A percentile compares a stretch with the other conserved stretches of the same genome.
Evolutionary conservation across 768 basidiomycete species (phyloP).

Genomic region (Boletus pseudo-olivaceus): DNA sequence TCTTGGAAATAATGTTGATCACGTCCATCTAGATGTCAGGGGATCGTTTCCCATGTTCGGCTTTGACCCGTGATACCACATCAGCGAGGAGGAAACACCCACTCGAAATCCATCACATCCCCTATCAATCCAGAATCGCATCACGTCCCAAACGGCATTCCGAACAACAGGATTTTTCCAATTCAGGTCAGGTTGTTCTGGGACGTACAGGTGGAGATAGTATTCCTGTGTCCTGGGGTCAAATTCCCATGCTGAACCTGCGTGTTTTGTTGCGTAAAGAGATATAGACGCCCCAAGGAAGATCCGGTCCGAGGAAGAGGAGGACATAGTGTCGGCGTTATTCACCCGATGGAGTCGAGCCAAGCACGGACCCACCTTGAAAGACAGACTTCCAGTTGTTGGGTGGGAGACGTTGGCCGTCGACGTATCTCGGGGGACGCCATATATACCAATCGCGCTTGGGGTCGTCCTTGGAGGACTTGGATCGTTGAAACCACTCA

Average conservation of each 20-base stretch:
- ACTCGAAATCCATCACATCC: slow-evolving; percentile 77
- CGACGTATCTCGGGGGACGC: slow-evolving; percentile 54
- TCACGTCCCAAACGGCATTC: slow-evolving; percentile 56
- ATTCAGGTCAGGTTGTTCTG: slow-evolving; percentile 73
- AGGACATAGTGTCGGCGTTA: too few species aligned
- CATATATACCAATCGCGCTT: slow-evolving; percentile 80
- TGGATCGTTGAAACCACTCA: slow-evolving; percentile 66
- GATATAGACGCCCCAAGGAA: neutral
- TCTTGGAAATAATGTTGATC: slow-evolving; percentile 67
- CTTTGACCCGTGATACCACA: neutral
- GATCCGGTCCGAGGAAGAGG: slow-evolving; percentile 4
- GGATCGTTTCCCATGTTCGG: neutral
- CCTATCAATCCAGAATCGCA: slow-evolving; percentile 71
- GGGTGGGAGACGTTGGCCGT: slow-evolving; percentile 56
- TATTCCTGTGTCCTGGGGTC: slow-evolving; percentile 64
- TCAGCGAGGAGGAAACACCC: slow-evolving; percentile 7
- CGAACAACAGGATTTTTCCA: slow-evolving; percentile 68
- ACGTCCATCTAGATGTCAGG: slow-evolving; percentile 53
- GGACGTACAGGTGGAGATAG: slow-evolving; percentile 65
- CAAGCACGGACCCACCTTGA: slow-evolving; percentile 42
- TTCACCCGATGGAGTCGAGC: too few species aligned
- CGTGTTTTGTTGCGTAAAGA: neutral
- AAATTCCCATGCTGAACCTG: slow-evolving; percentile 70
- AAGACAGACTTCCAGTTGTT: slow-evolving; percentile 74
- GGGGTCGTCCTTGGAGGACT: slow-evolving; percentile 44